Percentiles rank a stretch among this genome's conserved stretches.
phyloP scores from a whole-genome alignment of 2,329 filamentous ascomycete genomes.

The Fusarium concolor region DNA sequence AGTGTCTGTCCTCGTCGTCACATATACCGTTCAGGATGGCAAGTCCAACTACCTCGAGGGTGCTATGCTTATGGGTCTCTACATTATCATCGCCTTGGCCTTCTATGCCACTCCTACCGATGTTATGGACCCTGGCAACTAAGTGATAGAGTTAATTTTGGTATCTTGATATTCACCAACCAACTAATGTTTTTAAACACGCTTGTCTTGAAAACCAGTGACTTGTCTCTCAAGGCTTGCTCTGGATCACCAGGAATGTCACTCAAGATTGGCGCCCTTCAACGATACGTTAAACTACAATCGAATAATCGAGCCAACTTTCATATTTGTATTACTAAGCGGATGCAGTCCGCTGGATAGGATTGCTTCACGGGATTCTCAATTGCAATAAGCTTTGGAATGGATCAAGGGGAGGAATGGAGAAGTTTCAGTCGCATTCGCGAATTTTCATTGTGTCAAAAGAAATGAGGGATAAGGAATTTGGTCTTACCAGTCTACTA shows the following conservation, averaged over 20 bases:
- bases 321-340: constrained; percentile 43
- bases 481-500: neutral
- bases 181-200: constrained; percentile 4
- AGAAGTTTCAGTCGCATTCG: constrained; percentile 11
- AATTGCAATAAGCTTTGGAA: constrained; percentile 7
- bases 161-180: neutral
- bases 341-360: constrained; percentile 23
- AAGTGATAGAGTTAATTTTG: neutral
- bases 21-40: constrained; percentile 81
- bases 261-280: neutral
- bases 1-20: constrained; percentile 79
- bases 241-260: neutral
- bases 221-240: constrained; percentile 1
- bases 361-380: constrained; percentile 9
- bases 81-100: constrained; percentile 70
- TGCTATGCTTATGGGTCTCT: constrained; percentile 70
- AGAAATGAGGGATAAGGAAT: constrained; percentile 15
- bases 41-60: constrained; percentile 88
- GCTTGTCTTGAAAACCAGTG: neutral
- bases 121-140: constrained; percentile 55
- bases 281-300: constrained; percentile 8
- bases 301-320: constrained; percentile 28
- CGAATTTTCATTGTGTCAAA: constrained; percentile 41
- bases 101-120: constrained; percentile 67
- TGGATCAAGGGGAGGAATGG: neutral